Evolutionary conservation across 2,329 filamentous ascomycete genomes (phyloP), one percentile per base, ranked within the genome.

Genomic region (Clathrospora elynae): DNA sequence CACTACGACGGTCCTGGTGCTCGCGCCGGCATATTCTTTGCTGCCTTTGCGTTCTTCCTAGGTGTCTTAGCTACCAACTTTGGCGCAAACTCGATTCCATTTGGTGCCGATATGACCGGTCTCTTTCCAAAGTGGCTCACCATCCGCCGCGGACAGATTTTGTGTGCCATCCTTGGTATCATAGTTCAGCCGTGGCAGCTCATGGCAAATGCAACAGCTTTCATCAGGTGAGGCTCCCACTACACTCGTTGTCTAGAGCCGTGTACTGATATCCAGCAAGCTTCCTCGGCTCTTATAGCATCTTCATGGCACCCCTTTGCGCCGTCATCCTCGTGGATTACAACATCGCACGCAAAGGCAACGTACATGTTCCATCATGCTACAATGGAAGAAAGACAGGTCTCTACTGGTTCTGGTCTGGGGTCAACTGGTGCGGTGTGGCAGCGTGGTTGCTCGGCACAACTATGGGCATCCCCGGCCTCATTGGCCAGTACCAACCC

Each of bases 1-100:
- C 61, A 65, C 17, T 70, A 70, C 51, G 75, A 70, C 61, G 58
- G 57, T 2, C 61, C 73, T 0, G 62, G 57, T 4, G 66, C 70
- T 4, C 66, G 73, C 4, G 68, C 70, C 6, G 65, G 64, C 2
- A 59, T 75, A 24, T 74, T 75, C 51, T 66, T 75, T 31, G 68
- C 65, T 2, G 56, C 61, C 2, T 38, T 71, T 2, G 62, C 65
- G 4, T 67, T 67, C 45, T 58, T 61, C n/a, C 64, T 74, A 7
- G 70, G 70, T 11, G 70, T 70, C 5, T 67, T 77, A 17, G 71
- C 67, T 26, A 76, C 73, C 19, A 76, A 77, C 40, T 65, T 74
- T 8, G 66, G 63, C 4, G 62, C 66, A 25, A 75, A 75, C 46
- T 67, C 68, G 0, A 68, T 75, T 32, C 71, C 72, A 0, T 67